phyloP scores from a whole-genome alignment of 108 stramenopile genomes.

The Cyclotella choctawhatcheeana region DNA sequence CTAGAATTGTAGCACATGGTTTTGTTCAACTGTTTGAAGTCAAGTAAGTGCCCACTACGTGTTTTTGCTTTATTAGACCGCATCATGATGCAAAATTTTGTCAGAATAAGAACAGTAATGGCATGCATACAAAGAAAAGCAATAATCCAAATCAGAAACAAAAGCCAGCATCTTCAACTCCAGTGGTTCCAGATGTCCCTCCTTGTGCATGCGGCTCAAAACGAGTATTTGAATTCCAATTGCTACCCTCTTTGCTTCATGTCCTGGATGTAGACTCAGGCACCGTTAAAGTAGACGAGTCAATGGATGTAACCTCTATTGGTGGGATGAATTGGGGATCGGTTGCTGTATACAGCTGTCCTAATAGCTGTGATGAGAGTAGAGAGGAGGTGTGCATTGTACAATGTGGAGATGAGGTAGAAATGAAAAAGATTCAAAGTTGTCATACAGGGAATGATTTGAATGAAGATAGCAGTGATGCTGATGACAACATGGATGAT shows the following conservation, averaged over 20 bases:
- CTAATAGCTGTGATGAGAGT: slow-evolving; percentile 53
- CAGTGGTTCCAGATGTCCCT: slow-evolving; percentile 36
- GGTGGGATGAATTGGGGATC: slow-evolving; percentile 88
- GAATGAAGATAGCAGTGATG: slow-evolving; percentile 8
- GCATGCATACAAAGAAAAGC: too few species aligned
- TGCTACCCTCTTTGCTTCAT: slow-evolving; percentile 76
- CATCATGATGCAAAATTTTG: too few species aligned
- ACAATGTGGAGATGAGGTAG: slow-evolving; percentile 52
- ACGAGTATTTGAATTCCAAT: slow-evolving; percentile 73
- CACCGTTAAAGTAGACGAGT: slow-evolving; percentile 4
- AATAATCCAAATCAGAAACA: neutral
- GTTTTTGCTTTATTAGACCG: too few species aligned
- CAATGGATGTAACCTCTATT: slow-evolving; percentile 35
- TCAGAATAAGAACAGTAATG: too few species aligned
- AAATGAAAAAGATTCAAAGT: slow-evolving; percentile 9
- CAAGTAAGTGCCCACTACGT: too few species aligned
- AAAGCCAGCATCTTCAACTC: neutral
- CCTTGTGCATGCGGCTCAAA: slow-evolving; percentile 57
- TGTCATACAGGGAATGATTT: too few species aligned
- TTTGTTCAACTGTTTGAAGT: too few species aligned
- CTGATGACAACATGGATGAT: neutral
- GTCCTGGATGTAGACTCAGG: slow-evolving; percentile 69
- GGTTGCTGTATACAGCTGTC: slow-evolving; percentile 78
- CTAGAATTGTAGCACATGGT: too few species aligned
- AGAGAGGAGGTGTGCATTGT: slow-evolving; percentile 66